Percentiles rank a stretch among this genome's conserved stretches.
phyloP scores from a whole-genome alignment of 768 basidiomycete genomes.

The Trametes meyenii region DNA sequence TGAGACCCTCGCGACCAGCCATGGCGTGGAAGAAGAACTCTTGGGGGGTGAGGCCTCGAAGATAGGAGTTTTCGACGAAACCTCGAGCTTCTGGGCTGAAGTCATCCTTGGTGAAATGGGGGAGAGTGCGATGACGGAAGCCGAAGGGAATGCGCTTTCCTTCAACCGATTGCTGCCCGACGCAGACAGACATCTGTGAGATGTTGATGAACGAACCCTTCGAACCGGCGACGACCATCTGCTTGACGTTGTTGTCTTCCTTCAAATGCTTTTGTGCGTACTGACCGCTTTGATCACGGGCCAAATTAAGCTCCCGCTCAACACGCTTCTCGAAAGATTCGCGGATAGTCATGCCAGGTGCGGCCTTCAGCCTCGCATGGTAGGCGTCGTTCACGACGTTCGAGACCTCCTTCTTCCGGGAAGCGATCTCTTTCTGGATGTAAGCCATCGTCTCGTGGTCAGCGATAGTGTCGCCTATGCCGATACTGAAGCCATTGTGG shows the following conservation, averaged over 20 bases:
- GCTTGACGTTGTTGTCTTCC: slow-evolving; percentile 99
- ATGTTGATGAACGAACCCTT: slow-evolving; percentile 99
- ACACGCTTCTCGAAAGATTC: slow-evolving; percentile 97
- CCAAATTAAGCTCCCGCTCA: slow-evolving; percentile 88
- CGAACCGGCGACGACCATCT: slow-evolving; percentile 99
- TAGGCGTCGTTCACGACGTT: slow-evolving; percentile 81
- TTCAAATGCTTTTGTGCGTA: slow-evolving; percentile 97
- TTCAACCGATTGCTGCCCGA: slow-evolving; percentile 97
- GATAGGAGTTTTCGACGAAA: slow-evolving; percentile 98
- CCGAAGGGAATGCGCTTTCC: slow-evolving; percentile 98
- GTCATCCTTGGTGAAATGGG: slow-evolving; percentile 98
- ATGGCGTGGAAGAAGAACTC: slow-evolving; percentile 99
- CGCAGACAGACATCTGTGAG: slow-evolving; percentile 99
- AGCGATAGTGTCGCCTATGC: slow-evolving; percentile 98
- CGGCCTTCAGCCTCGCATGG: slow-evolving; percentile 83
- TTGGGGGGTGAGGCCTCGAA: slow-evolving; percentile 94
- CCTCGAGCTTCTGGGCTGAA: slow-evolving; percentile 97
- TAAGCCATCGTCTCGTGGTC: slow-evolving; percentile 84
- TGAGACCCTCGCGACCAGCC: slow-evolving; percentile 98
- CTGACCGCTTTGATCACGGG: slow-evolving; percentile 94
- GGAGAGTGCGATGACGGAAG: slow-evolving; percentile 93
- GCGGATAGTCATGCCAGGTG: slow-evolving; percentile 98
- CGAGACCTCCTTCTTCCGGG: slow-evolving; percentile 80
- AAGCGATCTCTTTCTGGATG: slow-evolving; percentile 81
- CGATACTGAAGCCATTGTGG: slow-evolving; percentile 98